Conservation (phyloP, 1,284 basidiomycete genomes). For the Cystobasidiaceae sp. region DNA sequence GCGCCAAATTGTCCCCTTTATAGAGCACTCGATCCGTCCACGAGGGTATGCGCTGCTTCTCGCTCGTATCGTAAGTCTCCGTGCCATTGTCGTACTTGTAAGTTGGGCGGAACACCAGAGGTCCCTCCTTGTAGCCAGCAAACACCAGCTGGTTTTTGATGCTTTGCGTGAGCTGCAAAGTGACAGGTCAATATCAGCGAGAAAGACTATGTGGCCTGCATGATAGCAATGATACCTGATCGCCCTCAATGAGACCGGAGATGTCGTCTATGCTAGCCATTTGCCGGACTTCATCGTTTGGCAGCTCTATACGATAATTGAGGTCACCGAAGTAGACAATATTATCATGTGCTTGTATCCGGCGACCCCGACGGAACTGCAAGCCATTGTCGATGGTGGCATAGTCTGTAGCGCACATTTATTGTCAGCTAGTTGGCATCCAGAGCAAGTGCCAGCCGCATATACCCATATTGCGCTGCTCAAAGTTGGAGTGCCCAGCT, state of each 20-base stretch:
- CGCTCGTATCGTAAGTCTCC: constrained; percentile 86
- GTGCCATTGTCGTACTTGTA: constrained; percentile 53
- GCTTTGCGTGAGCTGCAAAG: constrained; percentile 54
- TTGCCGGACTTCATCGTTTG: constrained; percentile 71
- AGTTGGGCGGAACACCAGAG: constrained; percentile 79
- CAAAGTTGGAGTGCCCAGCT: constrained; percentile 81
- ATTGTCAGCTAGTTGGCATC: no score
- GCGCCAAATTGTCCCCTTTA: constrained; percentile 55
- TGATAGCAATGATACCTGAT: no score
- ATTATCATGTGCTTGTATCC: constrained; percentile 80
- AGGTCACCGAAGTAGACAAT: constrained; percentile 89
- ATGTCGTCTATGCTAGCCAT: constrained; percentile 62
- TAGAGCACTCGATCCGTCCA: constrained; percentile 98
- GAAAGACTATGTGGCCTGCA: constrained; percentile 48
- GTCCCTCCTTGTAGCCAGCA: constrained; percentile 78
- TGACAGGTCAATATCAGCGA: constrained; percentile 47
- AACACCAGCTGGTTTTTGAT: constrained; percentile 72
- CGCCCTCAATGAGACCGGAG: constrained; percentile 67
- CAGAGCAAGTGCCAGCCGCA: no score
- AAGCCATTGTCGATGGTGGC: constrained; percentile 75
- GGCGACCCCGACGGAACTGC: constrained; percentile 82
- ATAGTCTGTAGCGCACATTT: constrained; percentile 65
- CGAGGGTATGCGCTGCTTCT: constrained; percentile 92
- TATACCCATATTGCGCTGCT: constrained; percentile 66
- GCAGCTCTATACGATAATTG: constrained; percentile 87